Base-by-base conservation (phyloP, 202 grass and related monocot genomes). In the Saccharum hybrid region DNA sequence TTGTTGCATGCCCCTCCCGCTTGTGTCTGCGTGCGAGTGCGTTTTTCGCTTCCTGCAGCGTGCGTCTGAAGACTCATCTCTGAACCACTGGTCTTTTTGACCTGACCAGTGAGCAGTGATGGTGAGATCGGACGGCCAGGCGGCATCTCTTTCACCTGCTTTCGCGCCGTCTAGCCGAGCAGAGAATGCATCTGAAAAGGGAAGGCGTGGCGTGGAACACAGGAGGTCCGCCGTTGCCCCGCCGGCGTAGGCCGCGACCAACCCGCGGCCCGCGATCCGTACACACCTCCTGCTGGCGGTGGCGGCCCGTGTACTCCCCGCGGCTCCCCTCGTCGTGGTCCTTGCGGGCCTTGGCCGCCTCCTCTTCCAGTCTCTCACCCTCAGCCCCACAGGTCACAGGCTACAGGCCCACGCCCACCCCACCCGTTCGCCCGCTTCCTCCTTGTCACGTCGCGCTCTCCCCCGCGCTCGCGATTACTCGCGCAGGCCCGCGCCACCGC, bases 401-500 rank as follows among this genome's bases (percentile, higher is more conserved):
- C 28, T 4, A 6, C 48, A 37, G 48, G 49, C 72, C 51, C 72
- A 72, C 69, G 6, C 9, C 43, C 13, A 31, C 26, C 72, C 72
- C 4, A 56, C 33, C 52, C n/a, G 36, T 38, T 12, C 75, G 57
- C 26, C 60, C 16, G 22, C 3, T 39, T 42, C 16, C 75, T 28
- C 21, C 56, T 63, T 31, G 74, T 60, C 36, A 10, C 56, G 12
- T 14, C 6, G 41, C 51, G 51, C 49, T 6, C 16, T 54, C 51
- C 6, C 16, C 51, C 51, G 5, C 51, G 16, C 16, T 7, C 51
- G 9, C 11, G 66, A 43, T 69, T 6, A 16, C 48, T 18, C 39
- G 40, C 68, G 68, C 41, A 46, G 68, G 68, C 21, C 68, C 16
- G 43, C 26, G 71, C 45, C 70, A 52, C 69, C 70, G 43, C 42